Conservation (phyloP, 2,329 filamentous ascomycete species). For the Rhynchosporium graminicola region DNA sequence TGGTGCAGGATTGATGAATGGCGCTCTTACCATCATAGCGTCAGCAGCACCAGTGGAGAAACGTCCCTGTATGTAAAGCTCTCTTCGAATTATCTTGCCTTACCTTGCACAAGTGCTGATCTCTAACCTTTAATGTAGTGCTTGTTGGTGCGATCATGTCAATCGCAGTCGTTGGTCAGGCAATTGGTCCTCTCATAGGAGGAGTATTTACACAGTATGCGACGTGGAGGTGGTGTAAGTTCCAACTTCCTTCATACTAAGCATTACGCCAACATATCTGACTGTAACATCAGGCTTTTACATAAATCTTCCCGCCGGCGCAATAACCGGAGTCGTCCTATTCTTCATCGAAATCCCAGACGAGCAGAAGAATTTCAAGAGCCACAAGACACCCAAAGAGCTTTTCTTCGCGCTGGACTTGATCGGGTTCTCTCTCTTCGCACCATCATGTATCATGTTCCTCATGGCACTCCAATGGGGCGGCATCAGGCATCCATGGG, state of each 20-base stretch:
- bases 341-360: not conserved
- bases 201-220: conserved; percentile 7
- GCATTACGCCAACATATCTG: not conserved
- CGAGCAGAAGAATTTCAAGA: not conserved
- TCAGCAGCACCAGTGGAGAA: conserved; percentile 32
- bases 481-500: conserved; percentile 39
- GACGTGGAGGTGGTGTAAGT: conserved; percentile 12
- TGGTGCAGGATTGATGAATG: conserved; percentile 52
- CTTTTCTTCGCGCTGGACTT: conserved; percentile 36
- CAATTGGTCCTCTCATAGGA: conserved; percentile 1
- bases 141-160: conserved; percentile 4
- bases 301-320: conserved; percentile 2
- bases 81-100: too few species aligned
- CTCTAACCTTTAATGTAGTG: not conserved
- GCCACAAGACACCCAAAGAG: not conserved
- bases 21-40: conserved; percentile 53
- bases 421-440: conserved; percentile 39
- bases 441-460: conserved; percentile 39
- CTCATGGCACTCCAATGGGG: conserved; percentile 43
- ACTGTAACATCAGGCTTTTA: not conserved
- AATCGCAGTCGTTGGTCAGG: not conserved
- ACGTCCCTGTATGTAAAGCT: conserved; percentile 19
- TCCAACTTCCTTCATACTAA: not conserved
- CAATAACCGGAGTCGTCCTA: not conserved
- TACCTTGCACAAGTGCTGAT: too few species aligned